Base-by-base conservation (phyloP, 1,284 basidiomycete genomes). In the Heterobasidion irregulare region DNA sequence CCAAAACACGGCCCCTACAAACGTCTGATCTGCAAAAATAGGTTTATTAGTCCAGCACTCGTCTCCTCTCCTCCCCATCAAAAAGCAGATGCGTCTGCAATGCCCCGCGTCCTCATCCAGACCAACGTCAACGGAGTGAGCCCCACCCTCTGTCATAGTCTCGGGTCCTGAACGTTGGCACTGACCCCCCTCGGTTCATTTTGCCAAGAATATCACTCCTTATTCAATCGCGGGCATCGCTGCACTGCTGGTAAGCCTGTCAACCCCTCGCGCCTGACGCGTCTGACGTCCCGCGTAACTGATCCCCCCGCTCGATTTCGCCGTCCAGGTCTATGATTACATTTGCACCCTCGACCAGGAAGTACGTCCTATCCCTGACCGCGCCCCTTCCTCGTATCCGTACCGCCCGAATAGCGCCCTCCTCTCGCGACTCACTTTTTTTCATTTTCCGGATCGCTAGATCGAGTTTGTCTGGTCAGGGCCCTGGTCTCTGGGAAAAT, bases 301-400 rank as follows among this genome's bases (percentile, higher is more conserved):
- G 26, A 26, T 18, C 18, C 26, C 5, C 26, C 5, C 26, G 26
- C 26, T 26, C 26, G 26, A 26, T 16, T 18, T 35, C 10, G 34
- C 18, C 19, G 26, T 13, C 10, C 46, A 74, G 72, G 57, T 68
- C 44, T 74, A 72, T 57, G 72, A 74, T 57, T 64, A 65, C 19
- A 15, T 72, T 15, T 73, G 70, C 56, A 74, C 73, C 1, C 58
- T 75, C 16, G 70, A 73, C 57, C 68, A 70, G 58, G 74, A 75
- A 66, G 73, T 72, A 50, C 35, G 59, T 56, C 10, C 12, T 41
- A 33, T 38, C 16, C 41, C 8, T 13, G 41, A 13, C 5, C 41
- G 16, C 41, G 13, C 12, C 16, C 41, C 16, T 44, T 13, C 41
- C 16, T 8, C 16, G 41, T 13, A 44, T 46, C 18, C 48, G 34